Percentiles rank a stretch among this genome's conserved stretches.
Evolutionary conservation across 2,329 filamentous ascomycete genomes (phyloP).

Genomic region (Stachybotrys chartarum): DNA sequence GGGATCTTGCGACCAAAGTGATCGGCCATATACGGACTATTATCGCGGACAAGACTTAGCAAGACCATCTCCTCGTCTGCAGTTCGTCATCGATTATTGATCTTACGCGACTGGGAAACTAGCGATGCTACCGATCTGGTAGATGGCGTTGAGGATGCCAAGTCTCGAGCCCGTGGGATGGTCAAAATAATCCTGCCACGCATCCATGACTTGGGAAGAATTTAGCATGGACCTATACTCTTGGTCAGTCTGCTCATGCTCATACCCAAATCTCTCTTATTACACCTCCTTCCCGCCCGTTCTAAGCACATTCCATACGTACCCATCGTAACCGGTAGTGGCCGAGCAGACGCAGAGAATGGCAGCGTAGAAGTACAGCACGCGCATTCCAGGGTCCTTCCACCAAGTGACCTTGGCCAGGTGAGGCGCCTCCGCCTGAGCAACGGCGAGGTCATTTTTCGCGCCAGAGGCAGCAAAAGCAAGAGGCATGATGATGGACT

Average conservation of each 20-base stretch:
- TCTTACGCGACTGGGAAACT: conserved; percentile 1
- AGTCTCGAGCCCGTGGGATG: not conserved
- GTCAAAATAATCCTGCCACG: conserved; percentile 1
- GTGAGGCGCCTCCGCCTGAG: conserved; percentile 40
- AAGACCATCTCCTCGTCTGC: not conserved
- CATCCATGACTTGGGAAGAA: conserved; percentile 1
- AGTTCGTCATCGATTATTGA: not conserved
- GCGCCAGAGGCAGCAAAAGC: not conserved
- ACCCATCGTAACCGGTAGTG: conserved; percentile 51
- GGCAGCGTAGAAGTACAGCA: conserved; percentile 46
- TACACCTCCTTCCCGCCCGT: not conserved
- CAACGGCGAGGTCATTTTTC: conserved; percentile 11
- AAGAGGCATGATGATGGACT: conserved; percentile 4
- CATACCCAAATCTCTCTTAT: not conserved
- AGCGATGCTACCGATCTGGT: conserved; percentile 1
- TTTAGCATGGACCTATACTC: conserved; percentile 1
- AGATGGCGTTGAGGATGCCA: conserved; percentile 1
- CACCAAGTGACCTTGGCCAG: conserved; percentile 45
- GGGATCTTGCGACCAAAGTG: conserved; percentile 44
- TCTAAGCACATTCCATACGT: conserved; percentile 2
- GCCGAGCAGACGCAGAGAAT: conserved; percentile 47
- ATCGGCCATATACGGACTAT: conserved; percentile 44
- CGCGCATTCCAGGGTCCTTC: conserved; percentile 47
- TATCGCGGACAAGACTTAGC: not conserved
- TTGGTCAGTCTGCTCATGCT: not conserved